Base-by-base conservation (phyloP, 441 rosid species). In the Pelargonium cotyledonis region DNA sequence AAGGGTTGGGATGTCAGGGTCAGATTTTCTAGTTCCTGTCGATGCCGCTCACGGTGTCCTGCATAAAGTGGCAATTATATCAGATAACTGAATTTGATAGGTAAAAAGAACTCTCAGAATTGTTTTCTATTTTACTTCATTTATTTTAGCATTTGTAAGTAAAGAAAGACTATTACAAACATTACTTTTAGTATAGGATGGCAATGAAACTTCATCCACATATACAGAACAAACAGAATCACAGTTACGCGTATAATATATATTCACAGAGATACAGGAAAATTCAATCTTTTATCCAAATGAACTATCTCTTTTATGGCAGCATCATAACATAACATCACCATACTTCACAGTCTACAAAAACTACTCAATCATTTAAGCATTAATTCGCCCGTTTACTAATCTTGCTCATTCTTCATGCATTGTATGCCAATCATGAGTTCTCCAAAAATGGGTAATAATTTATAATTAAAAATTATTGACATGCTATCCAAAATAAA, bases 1-100 rank as follows among this genome's bases (percentile, higher is more conserved):
- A 89, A 67, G 14, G 99, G 96, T 76, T 91, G 96, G 6, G 83
- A 74, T 6, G 89, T 81, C 73, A 91, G 72, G 41, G 94, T 86
- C 47, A 91, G 77, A 69, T 84, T 88, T 66, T 90, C 91, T 53
- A 94, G 83, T 68, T 91, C 99, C 51, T 77, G 80, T 72, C 73
- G 86, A 73, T 91, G 96, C 82, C 76, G 89, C 69, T 79, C 81
- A 46, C 71, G 84, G 68, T 81, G 74, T 72, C 79, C 97, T 95
- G 85, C 75, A 80, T 76, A 66, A 47, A 55, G 35, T n/a, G 49
- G 29, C 65, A 70, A 55, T n/a, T 12, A 8, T 51, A 75, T 72
- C 71, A 77, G 71, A 66, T 19, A 41, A 65, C 18, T 64, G 15
- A 67, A 65, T 23, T 53, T 67, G 31, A 38, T n/a, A 26, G 9